Evolutionary conservation across 345 rosid genomes (phyloP), one percentile per base, ranked within the genome.

Genomic region (Rhodamnia argentea): DNA sequence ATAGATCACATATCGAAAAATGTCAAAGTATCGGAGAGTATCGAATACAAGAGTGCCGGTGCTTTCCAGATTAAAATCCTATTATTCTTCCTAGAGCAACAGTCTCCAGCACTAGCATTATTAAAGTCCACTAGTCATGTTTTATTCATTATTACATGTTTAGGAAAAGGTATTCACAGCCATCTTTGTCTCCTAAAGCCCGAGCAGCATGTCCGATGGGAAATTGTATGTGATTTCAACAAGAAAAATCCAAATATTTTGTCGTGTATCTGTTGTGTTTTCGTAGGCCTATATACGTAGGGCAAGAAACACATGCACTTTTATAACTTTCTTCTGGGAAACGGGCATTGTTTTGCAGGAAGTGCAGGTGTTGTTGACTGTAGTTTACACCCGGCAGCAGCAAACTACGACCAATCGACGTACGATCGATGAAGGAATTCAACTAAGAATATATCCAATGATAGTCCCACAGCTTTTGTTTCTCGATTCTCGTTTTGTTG

Each of bases 101-200:
- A 70, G 26, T 18, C 20, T 70, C 81, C 81, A 18, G 24, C 47
- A 70, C 47, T 37, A 37, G 7, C 47, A 18, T 37, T 37, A 37
- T 70, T 70, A 70, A 37, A 70, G 26, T 37, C 26, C 26, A 37
- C 13, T 32, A 37, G 37, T 13, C 1, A 37, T 37, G 18, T 70
- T 37, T 70, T 70, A 18, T 5, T 18, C 76, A 70, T 70, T 18
- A 70, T 37, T 32, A 70, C 14, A 18, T 70, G 47, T 70, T 70
- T 37, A 70, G 32, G 78, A 70, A 70, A 37, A 20, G 18, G 47
- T 20, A 1, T 9, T 23, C 40, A 70, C 78, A 37, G 26, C 18
- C 81, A 29, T 53, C 42, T 83, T 54, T 83, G 85, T 59, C 85
- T 26, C 85, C 70, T 83, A 83, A 83, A 83, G 85, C 70, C 85